Conservation (phyloP, 352 stramenopile species). For the Pythium diclinum region DNA sequence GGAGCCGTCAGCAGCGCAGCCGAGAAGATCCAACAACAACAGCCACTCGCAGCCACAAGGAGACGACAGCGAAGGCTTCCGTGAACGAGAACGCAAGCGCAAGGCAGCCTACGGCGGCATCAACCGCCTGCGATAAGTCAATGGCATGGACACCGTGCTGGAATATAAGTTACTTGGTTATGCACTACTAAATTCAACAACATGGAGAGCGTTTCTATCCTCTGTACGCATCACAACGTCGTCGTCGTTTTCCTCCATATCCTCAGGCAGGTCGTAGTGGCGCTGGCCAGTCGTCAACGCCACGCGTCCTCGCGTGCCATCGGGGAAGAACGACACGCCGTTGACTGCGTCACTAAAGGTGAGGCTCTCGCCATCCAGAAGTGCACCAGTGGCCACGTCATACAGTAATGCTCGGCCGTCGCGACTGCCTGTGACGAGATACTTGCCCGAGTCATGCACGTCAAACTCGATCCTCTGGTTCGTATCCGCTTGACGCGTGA, state of each 20-base stretch:
- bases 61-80: conserved; percentile 24
- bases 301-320: conserved; percentile 37
- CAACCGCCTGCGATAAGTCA: conserved; percentile 42
- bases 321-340: conserved; percentile 75
- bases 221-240: neutral
- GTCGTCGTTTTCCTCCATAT: conserved; percentile 56
- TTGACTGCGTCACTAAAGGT: conserved; percentile 58
- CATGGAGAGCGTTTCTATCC: conserved; percentile 25
- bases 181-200: conserved; percentile 24
- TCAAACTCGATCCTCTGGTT: conserved; percentile 83
- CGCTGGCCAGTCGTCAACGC: conserved; percentile 64
- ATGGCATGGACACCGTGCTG: neutral
- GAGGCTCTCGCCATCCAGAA: conserved; percentile 44
- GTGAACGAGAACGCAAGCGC: conserved; percentile 28
- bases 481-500: conserved; percentile 54
- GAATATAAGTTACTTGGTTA: conserved; percentile 7
- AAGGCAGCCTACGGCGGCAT: conserved; percentile 54
- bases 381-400: conserved; percentile 47
- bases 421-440: conserved; percentile 61
- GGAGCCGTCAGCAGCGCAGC: conserved; percentile 36
- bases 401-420: conserved; percentile 53
- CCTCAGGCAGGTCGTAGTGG: conserved; percentile 57
- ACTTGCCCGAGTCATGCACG: conserved; percentile 54
- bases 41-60: conserved; percentile 12
- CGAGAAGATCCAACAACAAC: conserved; percentile 17